Percentiles rank a stretch among this genome's conserved stretches.
Evolutionary conservation across 495 filamentous ascomycete genomes (phyloP).

Genomic region (Filosporella fistucella): DNA sequence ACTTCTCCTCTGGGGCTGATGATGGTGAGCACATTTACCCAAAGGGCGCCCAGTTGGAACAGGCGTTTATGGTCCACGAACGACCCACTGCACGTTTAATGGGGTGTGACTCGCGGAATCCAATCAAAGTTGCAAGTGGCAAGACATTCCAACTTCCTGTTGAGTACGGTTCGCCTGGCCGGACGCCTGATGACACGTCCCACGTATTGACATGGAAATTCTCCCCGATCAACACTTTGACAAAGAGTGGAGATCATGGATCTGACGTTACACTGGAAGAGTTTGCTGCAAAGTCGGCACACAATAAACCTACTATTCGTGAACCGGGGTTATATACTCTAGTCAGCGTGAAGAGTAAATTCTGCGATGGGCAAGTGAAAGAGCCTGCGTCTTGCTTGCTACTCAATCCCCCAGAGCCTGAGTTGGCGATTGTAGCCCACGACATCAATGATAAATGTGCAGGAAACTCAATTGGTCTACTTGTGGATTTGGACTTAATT

Average conservation of each 20-base stretch:
- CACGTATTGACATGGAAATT: constrained; percentile 64
- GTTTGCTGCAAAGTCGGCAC: constrained; percentile 44
- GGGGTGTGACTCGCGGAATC: constrained; percentile 71
- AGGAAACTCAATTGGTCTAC: constrained; percentile 83
- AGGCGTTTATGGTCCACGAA: constrained; percentile 80
- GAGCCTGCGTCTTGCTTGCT: constrained; percentile 90
- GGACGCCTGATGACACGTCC: constrained; percentile 43
- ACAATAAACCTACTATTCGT: constrained; percentile 52
- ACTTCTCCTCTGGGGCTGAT: constrained; percentile 63
- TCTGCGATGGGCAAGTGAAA: constrained; percentile 80
- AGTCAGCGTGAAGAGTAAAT: constrained; percentile 68
- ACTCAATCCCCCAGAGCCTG: constrained; percentile 85
- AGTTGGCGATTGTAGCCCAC: constrained; percentile 63
- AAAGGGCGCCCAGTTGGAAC: constrained; percentile 60
- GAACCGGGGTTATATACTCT: constrained; percentile 83
- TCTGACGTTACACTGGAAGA: constrained; percentile 45
- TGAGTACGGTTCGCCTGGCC: constrained; percentile 57
- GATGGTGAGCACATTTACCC: constrained; percentile 55
- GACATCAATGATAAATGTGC: constrained; percentile 92
- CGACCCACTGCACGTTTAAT: constrained; percentile 66
- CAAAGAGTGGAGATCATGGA: constrained; percentile 58
- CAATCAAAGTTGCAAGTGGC: constrained; percentile 78
- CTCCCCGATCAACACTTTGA: constrained; percentile 61
- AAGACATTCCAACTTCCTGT: constrained; percentile 64
- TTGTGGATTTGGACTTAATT: constrained; percentile 79